Base-by-base conservation (phyloP, 768 basidiomycete species). In the Boletus rex-veris region DNA sequence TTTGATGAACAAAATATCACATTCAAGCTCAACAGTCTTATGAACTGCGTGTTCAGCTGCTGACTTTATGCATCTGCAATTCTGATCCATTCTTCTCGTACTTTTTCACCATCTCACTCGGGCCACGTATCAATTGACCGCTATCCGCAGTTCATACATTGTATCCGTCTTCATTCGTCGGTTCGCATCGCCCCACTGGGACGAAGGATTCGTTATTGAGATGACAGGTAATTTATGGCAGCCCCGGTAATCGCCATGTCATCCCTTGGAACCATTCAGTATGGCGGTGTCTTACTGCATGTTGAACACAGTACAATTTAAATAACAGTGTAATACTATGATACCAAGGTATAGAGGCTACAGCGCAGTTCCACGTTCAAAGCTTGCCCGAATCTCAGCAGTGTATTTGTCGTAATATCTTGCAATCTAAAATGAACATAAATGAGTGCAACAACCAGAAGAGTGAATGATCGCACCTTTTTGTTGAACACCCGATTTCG, bases 401-500 rank as follows among this genome's bases (percentile, higher is more conserved):
- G 97, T 99, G 66, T 98, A 97, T 66, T 96, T 94, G 81, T 96
- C 91, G 77, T 92, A 96, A 72, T 93, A 97, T 57, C 94, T 82
- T 5, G 90, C 88, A 75, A 95, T 93, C 90, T 93, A 61, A 28
- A 19, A 7, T 11, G 47, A 57, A 16, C 42, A 24, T 52, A 5
- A 48, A 39, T 50, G 18, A 43, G 36, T 57, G 26, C 18, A 18
- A 11, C 19, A 18, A 26, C 16, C 6, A 3, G 21, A 43, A 28
- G 3, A 35, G 48, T 48, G 38, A 36, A 40, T 31, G 42, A 30
- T 31, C 71, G 16, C 26, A 86, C 90, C 87, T 96, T 97, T 75
- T 93, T 94, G 82, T 98, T 97, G 81, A 97, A 98, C 44, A 97
- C 93, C 58, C 92, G 83, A 72, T 98, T 95, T 72, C 89, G 87